Evolutionary conservation across 495 filamentous ascomycete species (phyloP).

Genomic region (Elaphomyces granulatus): DNA sequence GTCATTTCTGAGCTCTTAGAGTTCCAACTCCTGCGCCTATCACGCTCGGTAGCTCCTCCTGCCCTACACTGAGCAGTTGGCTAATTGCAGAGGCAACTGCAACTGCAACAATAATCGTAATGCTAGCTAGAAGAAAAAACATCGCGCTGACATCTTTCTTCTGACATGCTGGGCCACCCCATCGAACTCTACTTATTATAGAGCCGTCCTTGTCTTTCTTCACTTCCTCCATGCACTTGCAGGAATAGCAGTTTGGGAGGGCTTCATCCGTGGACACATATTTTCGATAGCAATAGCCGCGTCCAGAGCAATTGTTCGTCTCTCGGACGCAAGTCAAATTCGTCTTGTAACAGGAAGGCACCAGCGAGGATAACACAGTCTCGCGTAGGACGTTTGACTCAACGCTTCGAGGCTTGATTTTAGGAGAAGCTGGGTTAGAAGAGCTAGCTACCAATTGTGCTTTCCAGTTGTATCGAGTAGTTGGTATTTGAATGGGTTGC

Average conservation of each 20-base stretch:
- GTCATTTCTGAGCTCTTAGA: slow-evolving; percentile 30
- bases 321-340: slow-evolving; percentile 41
- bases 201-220: slow-evolving; percentile 32
- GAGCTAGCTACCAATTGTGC: too few species aligned
- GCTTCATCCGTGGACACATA: slow-evolving; percentile 26
- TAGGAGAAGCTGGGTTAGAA: too few species aligned
- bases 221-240: slow-evolving; percentile 46
- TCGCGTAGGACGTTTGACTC: too few species aligned
- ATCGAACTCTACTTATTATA: slow-evolving; percentile 39
- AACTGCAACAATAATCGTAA: slow-evolving; percentile 48
- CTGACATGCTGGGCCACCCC: slow-evolving; percentile 78
- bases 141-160: slow-evolving; percentile 79
- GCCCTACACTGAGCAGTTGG: slow-evolving; percentile 63
- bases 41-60: slow-evolving; percentile 67
- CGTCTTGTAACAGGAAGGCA: slow-evolving; percentile 50
- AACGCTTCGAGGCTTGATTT: too few species aligned
- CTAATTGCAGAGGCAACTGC: slow-evolving; percentile 52
- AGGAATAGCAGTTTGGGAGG: slow-evolving; percentile 51
- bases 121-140: slow-evolving; percentile 70
- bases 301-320: slow-evolving; percentile 62
- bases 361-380: too few species aligned
- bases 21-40: slow-evolving; percentile 71
- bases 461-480: too few species aligned
- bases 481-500: too few species aligned
- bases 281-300: slow-evolving; percentile 55